A percentile compares a stretch with the other conserved stretches of the same genome.
phyloP scores from a whole-genome alignment of 108 stramenopile genomes.

The Cyclotella sp. region DNA sequence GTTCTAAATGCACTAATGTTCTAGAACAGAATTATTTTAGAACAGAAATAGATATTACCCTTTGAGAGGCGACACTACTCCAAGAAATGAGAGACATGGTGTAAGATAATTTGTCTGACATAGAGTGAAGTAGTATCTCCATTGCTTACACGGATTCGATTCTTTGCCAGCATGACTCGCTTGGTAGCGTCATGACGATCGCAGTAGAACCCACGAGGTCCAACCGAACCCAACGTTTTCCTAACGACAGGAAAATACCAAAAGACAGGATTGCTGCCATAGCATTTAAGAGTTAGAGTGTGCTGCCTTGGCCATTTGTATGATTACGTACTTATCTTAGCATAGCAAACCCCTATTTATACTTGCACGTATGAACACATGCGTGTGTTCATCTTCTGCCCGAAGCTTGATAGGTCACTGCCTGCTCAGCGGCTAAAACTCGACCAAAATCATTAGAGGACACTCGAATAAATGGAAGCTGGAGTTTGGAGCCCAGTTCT shows the following conservation, averaged over 20 bases:
- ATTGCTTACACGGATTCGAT: neutral
- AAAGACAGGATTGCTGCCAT: neutral
- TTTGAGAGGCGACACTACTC: neutral
- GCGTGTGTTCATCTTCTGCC: neutral
- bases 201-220: neutral
- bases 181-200: neutral
- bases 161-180: neutral
- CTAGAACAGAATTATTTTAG: no score
- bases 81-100: neutral
- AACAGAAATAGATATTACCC: no score
- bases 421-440: conserved; percentile 50
- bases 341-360: neutral
- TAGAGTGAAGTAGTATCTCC: no score
- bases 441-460: conserved; percentile 40
- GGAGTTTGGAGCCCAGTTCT: conserved; percentile 12
- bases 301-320: neutral
- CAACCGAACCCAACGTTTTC: neutral
- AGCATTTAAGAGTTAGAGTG: conserved; percentile 1
- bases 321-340: neutral
- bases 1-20: no score
- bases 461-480: conserved; percentile 37
- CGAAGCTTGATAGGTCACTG: conserved; percentile 30
- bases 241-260: neutral
- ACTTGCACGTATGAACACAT: neutral
- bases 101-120: neutral